phyloP scores from a whole-genome alignment of 805 yeast species.

The Saccharomycopsis schoenii region DNA sequence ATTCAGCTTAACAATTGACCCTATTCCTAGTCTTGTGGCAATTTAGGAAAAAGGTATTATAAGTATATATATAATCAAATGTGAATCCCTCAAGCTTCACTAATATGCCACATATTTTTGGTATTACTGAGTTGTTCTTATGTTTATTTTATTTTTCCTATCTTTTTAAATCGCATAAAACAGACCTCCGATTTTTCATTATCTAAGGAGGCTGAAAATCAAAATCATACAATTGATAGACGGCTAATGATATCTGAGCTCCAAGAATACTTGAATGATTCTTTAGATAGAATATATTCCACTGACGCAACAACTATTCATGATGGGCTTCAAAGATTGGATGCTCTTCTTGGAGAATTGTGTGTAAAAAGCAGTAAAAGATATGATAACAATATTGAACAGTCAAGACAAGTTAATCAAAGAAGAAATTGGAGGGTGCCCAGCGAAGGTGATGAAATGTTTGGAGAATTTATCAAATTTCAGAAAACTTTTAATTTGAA shows the following conservation, averaged over 20 bases:
- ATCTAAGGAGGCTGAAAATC: not conserved
- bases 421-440: conserved; percentile 25
- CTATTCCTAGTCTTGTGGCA: too few species aligned
- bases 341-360: conserved; percentile 20
- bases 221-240: not conserved
- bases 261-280: conserved; percentile 19
- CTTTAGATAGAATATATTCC: conserved; percentile 18
- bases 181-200: not conserved
- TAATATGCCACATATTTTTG: not conserved
- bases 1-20: not conserved
- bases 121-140: not conserved
- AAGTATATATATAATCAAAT: not conserved
- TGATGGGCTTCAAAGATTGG: conserved; percentile 21
- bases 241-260: conserved; percentile 16
- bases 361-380: conserved; percentile 13
- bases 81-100: not conserved
- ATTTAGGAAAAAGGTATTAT: not conserved
- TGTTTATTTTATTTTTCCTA: not conserved
- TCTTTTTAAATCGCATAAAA: not conserved
- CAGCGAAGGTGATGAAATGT: conserved; percentile 21
- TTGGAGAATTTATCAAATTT: conserved; percentile 32
- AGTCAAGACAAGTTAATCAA: conserved; percentile 6
- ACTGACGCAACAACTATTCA: conserved; percentile 18
- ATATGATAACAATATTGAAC: not conserved
- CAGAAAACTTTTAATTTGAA: conserved; percentile 50